Percentiles rank a stretch among this genome's conserved stretches.
Conservation (phyloP, 163 green algal genomes). For the Scenedesmus sp. region DNA sequence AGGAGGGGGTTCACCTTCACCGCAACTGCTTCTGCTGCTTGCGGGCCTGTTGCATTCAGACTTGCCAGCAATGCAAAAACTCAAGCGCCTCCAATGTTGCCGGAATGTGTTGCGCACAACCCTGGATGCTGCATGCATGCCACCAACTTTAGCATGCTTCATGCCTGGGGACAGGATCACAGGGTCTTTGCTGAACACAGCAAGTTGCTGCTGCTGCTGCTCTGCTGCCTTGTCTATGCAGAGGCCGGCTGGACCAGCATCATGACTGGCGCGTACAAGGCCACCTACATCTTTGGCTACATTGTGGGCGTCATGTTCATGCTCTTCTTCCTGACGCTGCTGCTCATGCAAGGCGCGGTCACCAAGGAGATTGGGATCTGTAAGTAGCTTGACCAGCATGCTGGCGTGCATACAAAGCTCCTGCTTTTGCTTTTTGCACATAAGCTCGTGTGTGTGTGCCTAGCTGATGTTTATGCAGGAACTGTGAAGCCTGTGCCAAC, state of each 20-base stretch:
- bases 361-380: slow-evolving; percentile 56
- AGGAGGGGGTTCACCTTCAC: not conserved
- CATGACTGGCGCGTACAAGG: slow-evolving; percentile 51
- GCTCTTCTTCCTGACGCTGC: slow-evolving; percentile 55
- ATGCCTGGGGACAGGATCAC: not conserved
- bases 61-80: no score
- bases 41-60: no score
- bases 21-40: not conserved
- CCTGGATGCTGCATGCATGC: no score
- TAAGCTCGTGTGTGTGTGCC: not conserved
- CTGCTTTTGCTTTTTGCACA: not conserved
- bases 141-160: no score
- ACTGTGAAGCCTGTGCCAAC: not conserved
- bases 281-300: slow-evolving; percentile 51
- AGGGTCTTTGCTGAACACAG: no score
- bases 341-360: slow-evolving; percentile 43
- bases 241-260: slow-evolving; percentile 45
- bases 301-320: slow-evolving; percentile 51
- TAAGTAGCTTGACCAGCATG: slow-evolving; percentile 14
- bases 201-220: not conserved
- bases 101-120: not conserved
- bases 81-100: not conserved
- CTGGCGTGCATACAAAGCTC: not conserved
- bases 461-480: not conserved
- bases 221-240: not conserved